Percentiles rank a stretch among this genome's conserved stretches.
phyloP scores from a whole-genome alignment of 768 basidiomycete species.

The Termitomyces bulborhizus region DNA sequence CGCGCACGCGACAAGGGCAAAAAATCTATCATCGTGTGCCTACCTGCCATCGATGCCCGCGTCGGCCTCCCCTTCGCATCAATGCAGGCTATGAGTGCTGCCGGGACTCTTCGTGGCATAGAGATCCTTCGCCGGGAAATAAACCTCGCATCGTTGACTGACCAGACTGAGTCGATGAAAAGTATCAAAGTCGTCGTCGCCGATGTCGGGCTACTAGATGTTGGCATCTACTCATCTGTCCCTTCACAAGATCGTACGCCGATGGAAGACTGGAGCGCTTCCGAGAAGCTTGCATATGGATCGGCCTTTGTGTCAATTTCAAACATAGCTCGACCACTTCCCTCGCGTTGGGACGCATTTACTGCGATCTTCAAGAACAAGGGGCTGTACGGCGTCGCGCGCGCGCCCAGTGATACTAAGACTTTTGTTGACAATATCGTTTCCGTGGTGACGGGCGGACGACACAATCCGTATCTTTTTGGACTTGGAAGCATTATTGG shows the following conservation, averaged over 20 bases:
- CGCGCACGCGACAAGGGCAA: conserved; percentile 45
- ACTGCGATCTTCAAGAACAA: conserved; percentile 30
- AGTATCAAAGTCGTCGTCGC: conserved; percentile 65
- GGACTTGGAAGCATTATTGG: conserved; percentile 43
- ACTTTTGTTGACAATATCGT: conserved; percentile 56
- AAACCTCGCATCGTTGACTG: conserved; percentile 46
- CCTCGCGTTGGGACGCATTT: conserved; percentile 23
- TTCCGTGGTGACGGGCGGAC: conserved; percentile 53
- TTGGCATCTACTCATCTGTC: conserved; percentile 18
- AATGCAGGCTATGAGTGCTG: conserved; percentile 72
- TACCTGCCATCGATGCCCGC: conserved; percentile 66
- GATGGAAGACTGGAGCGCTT: conserved; percentile 69
- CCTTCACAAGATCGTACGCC: conserved; percentile 33
- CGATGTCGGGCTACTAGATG: conserved; percentile 62
- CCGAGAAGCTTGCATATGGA: conserved; percentile 70
- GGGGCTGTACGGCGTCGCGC: conserved; percentile 31
- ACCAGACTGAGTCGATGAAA: conserved; percentile 51
- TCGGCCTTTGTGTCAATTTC: conserved; percentile 53
- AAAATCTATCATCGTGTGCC: conserved; percentile 65
- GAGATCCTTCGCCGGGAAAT: conserved; percentile 76
- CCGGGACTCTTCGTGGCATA: conserved; percentile 61
- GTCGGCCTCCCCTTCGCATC: conserved; percentile 68
- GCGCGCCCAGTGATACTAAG: conserved; percentile 51
- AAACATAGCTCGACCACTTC: conserved; percentile 22
- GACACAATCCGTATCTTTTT: conserved; percentile 33